phyloP scores from a whole-genome alignment of 1,139 yeast genomes.

The Taiozyma onychis region DNA sequence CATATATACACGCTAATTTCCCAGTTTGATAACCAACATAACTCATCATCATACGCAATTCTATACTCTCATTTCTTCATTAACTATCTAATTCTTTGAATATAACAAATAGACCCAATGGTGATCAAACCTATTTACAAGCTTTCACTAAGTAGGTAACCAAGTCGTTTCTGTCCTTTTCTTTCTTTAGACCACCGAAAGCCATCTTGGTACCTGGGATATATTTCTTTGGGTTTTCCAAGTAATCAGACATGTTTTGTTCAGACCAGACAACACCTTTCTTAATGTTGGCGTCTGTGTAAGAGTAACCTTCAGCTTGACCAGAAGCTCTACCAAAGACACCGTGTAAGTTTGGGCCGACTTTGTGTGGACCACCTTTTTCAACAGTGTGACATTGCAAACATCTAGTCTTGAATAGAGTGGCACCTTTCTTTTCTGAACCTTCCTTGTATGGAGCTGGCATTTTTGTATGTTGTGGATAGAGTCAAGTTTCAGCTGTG shows the following conservation, averaged over 20 bases:
- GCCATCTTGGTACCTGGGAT: constrained; percentile 99
- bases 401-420: constrained; percentile 97
- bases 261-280: constrained; percentile 87
- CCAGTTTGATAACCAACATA: not conserved
- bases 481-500: not conserved
- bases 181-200: constrained; percentile 98
- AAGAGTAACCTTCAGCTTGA: constrained; percentile 86
- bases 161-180: constrained; percentile 97
- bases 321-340: constrained; percentile 91
- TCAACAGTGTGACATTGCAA: constrained; percentile 98
- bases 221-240: constrained; percentile 99
- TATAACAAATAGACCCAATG: not conserved
- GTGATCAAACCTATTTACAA: constrained; percentile 42
- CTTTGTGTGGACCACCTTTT: constrained; percentile 96
- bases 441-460: constrained; percentile 42
- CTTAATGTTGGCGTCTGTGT: constrained; percentile 98
- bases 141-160: constrained; percentile 84
- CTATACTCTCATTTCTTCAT: not conserved
- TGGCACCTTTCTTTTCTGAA: constrained; percentile 96
- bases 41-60: not conserved
- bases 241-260: constrained; percentile 89
- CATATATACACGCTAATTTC: not conserved
- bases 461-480: constrained; percentile 12
- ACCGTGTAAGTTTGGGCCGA: constrained; percentile 98
- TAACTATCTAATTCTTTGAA: not conserved